Percentiles rank a stretch among this genome's conserved stretches.
Conservation (phyloP, 2,329 filamentous ascomycete genomes). For the Hyphodiscus sp. region DNA sequence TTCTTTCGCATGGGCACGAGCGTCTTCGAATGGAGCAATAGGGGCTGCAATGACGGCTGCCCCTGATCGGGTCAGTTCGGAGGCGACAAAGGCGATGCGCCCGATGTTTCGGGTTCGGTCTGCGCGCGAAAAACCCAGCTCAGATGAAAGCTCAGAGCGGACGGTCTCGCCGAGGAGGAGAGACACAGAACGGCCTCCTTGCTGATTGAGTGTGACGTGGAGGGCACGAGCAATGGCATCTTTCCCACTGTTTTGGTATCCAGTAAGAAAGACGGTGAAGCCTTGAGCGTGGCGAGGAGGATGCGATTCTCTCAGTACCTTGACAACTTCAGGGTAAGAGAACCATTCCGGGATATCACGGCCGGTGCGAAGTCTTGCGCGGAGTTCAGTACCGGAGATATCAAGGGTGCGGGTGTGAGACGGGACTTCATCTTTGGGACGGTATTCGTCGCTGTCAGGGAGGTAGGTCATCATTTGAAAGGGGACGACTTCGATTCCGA, state of each 20-base stretch:
- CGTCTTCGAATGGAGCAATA: conserved; percentile 84
- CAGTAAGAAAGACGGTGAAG: conserved; percentile 97
- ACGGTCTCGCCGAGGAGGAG: conserved; percentile 95
- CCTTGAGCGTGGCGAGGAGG: conserved; percentile 86
- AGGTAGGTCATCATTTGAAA: conserved; percentile 99
- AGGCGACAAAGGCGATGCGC: conserved; percentile 92
- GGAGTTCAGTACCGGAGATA: conserved; percentile 86
- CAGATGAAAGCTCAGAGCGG: conserved; percentile 83
- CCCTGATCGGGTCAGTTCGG: conserved; percentile 86
- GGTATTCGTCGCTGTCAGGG: conserved; percentile 94
- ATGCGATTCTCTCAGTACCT: conserved; percentile 92
- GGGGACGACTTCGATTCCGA: conserved; percentile 96
- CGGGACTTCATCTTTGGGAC: conserved; percentile 82
- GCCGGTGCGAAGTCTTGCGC: conserved; percentile 81
- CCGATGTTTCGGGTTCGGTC: conserved; percentile 94
- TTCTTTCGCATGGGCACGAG: conserved; percentile 71
- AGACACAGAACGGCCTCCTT: conserved; percentile 89
- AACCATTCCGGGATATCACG: conserved; percentile 98
- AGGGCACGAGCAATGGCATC: conserved; percentile 92
- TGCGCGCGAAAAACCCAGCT: conserved; percentile 89
- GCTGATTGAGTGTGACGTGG: conserved; percentile 96
- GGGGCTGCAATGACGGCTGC: conserved; percentile 94
- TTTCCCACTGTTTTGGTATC: conserved; percentile 95
- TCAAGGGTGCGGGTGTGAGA: conserved; percentile 78
- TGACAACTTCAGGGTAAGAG: conserved; percentile 98